Base-by-base conservation (phyloP, 768 basidiomycete genomes). In the Rhodosporidiobolus odoratus region DNA sequence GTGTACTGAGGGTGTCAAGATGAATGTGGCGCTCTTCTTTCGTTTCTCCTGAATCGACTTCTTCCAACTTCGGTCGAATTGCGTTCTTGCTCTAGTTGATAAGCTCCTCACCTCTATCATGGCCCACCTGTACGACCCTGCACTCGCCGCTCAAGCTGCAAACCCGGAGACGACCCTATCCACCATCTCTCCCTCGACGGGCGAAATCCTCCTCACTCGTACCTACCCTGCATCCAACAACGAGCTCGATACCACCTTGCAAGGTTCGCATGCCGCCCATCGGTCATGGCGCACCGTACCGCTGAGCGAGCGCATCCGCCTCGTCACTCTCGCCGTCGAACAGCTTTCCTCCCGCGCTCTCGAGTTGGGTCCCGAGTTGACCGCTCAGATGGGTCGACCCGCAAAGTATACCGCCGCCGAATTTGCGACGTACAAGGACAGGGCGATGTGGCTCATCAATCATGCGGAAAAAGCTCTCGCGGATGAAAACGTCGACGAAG, bases 301-400 rank as follows among this genome's bases (percentile, higher is more conserved):
- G 0, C 80, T 89, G 34, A 76, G 83, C 57, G 86, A 91, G 32
- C 83, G 91, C 8, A 83, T 96, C 40, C 82, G 83, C 41, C 85
- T 91, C 52, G 86, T 90, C 25, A 82, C 86, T 68, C 85, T 84
- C 62, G 91, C 94, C 73, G 86, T 87, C 75, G 80, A 82, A 47
- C 85, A 84, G 76, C 85, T 86, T 77, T 80, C 82, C 76, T 82
- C 81, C 63, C 80, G 82, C 70, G 80, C 80, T 13, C 85, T 89
- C 25, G 85, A 89, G 38, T 84, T 91, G 21, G 86, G 87, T 0
- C 76, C 84, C 40, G 93, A 97, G 75, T 82, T 97, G 62, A 87
- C 92, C 1, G 75, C 87, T 62, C 91, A 96, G 80, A 97, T 99
- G 89, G 95, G 95, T 45, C 83, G 93, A 54, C 95, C 95, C 1